phyloP scores from a whole-genome alignment of 2,329 filamentous ascomycete species.

The Trichoderma sp. region DNA sequence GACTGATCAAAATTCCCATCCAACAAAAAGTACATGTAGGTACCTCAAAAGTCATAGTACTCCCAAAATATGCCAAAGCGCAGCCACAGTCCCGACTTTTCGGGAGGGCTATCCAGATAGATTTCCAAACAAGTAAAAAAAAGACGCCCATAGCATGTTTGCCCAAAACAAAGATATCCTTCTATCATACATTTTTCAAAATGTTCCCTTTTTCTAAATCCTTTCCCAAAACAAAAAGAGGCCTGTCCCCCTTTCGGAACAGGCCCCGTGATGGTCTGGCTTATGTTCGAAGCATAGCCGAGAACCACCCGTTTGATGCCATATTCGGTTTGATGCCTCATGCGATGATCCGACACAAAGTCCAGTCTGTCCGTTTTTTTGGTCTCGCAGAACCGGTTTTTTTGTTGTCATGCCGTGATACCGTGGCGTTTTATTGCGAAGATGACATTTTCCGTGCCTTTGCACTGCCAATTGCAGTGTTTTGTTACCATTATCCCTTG shows the following conservation, averaged over 20 bases:
- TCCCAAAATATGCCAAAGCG: slow-evolving; percentile 13
- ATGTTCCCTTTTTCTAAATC: slow-evolving; percentile 18
- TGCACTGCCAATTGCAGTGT: not conserved
- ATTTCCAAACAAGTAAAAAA: not conserved
- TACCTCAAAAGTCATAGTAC: slow-evolving; percentile 11
- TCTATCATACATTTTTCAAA: slow-evolving; percentile 21
- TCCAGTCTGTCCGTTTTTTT: not conserved
- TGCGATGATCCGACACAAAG: not conserved
- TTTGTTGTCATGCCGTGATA: not conserved
- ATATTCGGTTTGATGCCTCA: not conserved
- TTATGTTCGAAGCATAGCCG: not conserved
- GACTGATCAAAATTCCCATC: not conserved
- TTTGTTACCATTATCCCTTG: slow-evolving; percentile 1
- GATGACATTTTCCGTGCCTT: not conserved
- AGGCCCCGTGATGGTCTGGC: not conserved
- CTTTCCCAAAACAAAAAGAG: not conserved
- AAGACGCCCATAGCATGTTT: slow-evolving; percentile 7
- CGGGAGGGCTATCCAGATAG: not conserved
- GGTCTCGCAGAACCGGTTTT: not conserved
- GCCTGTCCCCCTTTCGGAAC: slow-evolving; percentile 4
- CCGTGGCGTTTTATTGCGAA: not conserved
- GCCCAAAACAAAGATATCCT: slow-evolving; percentile 14
- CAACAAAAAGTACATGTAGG: not conserved
- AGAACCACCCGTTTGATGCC: slow-evolving; percentile 2
- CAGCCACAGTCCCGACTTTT: slow-evolving; percentile 8